Percentiles rank a stretch among this genome's conserved stretches.
phyloP scores from a whole-genome alignment of 2,329 filamentous ascomycete genomes.

The Periconia digitata region DNA sequence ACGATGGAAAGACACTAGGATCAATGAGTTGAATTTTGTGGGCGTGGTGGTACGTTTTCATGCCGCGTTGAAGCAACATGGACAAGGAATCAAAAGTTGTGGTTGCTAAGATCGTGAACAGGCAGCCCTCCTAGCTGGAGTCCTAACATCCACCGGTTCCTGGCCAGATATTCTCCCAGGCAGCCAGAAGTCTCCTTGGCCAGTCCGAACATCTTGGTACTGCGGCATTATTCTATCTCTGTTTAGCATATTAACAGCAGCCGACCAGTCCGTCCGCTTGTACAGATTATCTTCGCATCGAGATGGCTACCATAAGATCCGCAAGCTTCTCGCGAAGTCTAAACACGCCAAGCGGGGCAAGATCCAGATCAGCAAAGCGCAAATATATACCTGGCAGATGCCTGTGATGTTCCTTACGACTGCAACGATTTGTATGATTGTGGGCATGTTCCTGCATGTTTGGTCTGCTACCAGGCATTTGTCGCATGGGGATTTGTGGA shows the following conservation, averaged over 20 bases:
- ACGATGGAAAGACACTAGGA: conserved; percentile 43
- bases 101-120: conserved; percentile 5
- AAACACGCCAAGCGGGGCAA: conserved; percentile 26
- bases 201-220: conserved; percentile 47
- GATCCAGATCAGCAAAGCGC: conserved; percentile 25
- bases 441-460: conserved; percentile 43
- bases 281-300: conserved; percentile 47
- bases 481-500: conserved; percentile 28
- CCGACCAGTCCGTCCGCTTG: conserved; percentile 47
- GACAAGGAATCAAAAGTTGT: neutral
- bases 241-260: conserved; percentile 52
- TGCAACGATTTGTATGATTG: conserved; percentile 40
- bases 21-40: conserved; percentile 47
- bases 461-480: conserved; percentile 37
- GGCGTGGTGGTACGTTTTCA: conserved; percentile 42
- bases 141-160: conserved; percentile 47
- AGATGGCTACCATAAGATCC: conserved; percentile 41
- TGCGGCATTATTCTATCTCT: conserved; percentile 52
- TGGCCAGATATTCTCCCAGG: conserved; percentile 48
- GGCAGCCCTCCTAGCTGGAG: conserved; percentile 43
- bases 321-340: conserved; percentile 34
- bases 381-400: conserved; percentile 44
- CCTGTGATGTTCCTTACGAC: conserved; percentile 40
- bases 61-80: neutral
- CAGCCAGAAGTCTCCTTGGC: conserved; percentile 43